phyloP scores from a whole-genome alignment of 2,329 filamentous ascomycete species.

The Tolypocladium tundrense region DNA sequence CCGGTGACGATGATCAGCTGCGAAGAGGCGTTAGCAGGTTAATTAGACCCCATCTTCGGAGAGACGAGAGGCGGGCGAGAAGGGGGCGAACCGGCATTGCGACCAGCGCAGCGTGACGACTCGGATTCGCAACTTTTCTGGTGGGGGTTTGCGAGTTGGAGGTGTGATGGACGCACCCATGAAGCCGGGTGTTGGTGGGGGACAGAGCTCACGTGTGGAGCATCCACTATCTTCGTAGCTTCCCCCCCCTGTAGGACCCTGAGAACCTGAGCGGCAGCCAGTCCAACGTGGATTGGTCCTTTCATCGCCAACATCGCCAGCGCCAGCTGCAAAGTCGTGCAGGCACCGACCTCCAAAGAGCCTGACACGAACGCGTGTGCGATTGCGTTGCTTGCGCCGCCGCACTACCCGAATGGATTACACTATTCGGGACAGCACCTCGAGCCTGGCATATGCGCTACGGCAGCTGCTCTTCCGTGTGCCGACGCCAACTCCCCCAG shows the following conservation, averaged over 20 bases:
- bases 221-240: background rate
- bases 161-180: background rate
- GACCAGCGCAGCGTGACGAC: background rate
- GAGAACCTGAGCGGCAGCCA: no score
- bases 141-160: background rate
- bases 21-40: background rate
- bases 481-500: background rate
- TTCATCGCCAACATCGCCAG: background rate
- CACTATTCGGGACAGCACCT: background rate
- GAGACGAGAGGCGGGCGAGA: background rate
- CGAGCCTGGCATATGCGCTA: background rate
- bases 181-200: background rate
- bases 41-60: background rate
- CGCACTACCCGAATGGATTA: background rate
- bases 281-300: background rate
- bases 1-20: constrained; percentile 60
- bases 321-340: background rate
- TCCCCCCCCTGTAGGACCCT: background rate
- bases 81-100: constrained; percentile 3
- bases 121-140: background rate
- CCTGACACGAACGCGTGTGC: no score
- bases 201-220: background rate
- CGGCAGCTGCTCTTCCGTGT: background rate
- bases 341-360: no score
- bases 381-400: background rate